phyloP scores from a whole-genome alignment of 768 basidiomycete genomes.

The Tulasnella sp. region DNA sequence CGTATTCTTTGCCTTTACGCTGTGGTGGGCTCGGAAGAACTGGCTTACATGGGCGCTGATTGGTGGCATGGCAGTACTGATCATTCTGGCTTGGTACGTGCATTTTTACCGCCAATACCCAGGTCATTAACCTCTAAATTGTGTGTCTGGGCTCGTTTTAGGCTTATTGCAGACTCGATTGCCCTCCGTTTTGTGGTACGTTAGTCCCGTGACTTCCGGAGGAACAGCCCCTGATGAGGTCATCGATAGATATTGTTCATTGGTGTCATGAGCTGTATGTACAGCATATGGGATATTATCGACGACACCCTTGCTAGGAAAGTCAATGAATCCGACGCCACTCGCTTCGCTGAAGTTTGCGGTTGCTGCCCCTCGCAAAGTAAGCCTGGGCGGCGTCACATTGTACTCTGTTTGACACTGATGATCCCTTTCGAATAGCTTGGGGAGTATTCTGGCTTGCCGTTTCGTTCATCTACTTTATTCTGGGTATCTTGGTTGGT shows the following conservation, averaged over 20 bases:
- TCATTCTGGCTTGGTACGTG: slow-evolving; percentile 4
- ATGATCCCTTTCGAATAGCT: slow-evolving; percentile 32
- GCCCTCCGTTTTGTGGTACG: slow-evolving; percentile 68
- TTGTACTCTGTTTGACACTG: neutral
- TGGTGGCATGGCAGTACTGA: neutral
- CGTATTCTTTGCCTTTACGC: slow-evolving; percentile 74
- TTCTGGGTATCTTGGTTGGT: slow-evolving; percentile 62
- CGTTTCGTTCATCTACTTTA: slow-evolving; percentile 62
- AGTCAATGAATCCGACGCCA: slow-evolving; percentile 76
- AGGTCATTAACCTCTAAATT: neutral
- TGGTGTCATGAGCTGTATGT: slow-evolving; percentile 80
- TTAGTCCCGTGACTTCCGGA: neutral
- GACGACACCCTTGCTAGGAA: slow-evolving; percentile 79
- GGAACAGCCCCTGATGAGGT: neutral
- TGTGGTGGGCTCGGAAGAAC: slow-evolving; percentile 50
- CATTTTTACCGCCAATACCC: neutral
- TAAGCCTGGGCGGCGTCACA: slow-evolving; percentile 20
- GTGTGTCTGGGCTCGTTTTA: neutral
- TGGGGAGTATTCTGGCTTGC: slow-evolving; percentile 89
- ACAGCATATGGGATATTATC: slow-evolving; percentile 77
- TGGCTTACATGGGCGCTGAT: slow-evolving; percentile 34
- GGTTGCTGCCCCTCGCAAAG: slow-evolving; percentile 76
- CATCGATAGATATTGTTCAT: slow-evolving; percentile 57
- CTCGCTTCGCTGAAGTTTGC: slow-evolving; percentile 71
- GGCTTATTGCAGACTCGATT: slow-evolving; percentile 66